Percentiles rank a stretch among this genome's conserved stretches.
These are phyloP conservation scores for Alnus rubra DNA, from an alignment of 306 rosid genomes.

Conservation along the genomic window DNA sequence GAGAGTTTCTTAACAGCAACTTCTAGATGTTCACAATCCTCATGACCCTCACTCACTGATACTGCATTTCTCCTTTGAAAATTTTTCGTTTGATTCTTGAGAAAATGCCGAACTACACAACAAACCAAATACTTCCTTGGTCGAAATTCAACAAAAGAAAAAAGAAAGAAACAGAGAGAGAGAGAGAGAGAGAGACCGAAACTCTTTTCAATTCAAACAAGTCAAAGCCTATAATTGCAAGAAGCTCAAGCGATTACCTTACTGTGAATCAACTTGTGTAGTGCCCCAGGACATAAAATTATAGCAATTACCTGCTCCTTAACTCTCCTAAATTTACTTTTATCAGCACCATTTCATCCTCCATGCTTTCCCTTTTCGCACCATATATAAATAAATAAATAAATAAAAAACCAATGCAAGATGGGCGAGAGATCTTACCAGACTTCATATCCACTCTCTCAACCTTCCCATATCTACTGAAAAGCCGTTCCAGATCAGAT, in stretches of 20 bases:
- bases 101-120: too few species aligned
- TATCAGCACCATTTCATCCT: conserved; percentile 3
- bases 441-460: too few species aligned
- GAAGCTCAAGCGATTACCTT: conserved; percentile 21
- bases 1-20: conserved; percentile 70
- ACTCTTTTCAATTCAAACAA: not conserved
- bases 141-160: too few species aligned
- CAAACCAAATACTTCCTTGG: not conserved
- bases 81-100: too few species aligned
- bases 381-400: not conserved
- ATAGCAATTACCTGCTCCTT: not conserved
- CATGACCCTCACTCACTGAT: too few species aligned
- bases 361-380: conserved; percentile 7
- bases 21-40: conserved; percentile 45
- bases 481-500: too few species aligned
- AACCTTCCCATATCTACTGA: too few species aligned
- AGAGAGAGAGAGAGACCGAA: too few species aligned
- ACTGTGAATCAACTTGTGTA: not conserved
- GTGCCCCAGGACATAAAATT: not conserved
- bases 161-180: too few species aligned
- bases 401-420: not conserved
- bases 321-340: conserved; percentile 5
- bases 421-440: too few species aligned
- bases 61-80: too few species aligned
- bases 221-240: conserved; percentile 1